Base-by-base conservation (phyloP, 306 rosid species). In the Medicago arabica region DNA sequence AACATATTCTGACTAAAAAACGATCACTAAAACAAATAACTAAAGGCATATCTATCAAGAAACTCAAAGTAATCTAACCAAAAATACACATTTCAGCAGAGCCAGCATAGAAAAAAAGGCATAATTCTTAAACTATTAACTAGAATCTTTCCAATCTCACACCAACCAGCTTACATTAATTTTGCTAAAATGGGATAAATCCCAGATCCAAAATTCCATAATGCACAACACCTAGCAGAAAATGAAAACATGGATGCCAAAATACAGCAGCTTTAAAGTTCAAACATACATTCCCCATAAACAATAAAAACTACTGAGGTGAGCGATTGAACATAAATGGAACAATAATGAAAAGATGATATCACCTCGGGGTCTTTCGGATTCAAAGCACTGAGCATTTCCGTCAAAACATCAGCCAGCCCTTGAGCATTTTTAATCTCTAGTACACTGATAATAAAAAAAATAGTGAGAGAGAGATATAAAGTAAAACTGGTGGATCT, bases 341-440 rank as follows among this genome's bases (percentile, higher is more conserved):
- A 44, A 75, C 34, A 5, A 55, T 38, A 23, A 44, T 17, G 15
- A 34, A 51, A 25, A 54, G 28, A 67, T 62, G 47, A 57, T 41
- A 77, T 74, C 80, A 92, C 99, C 98, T 85, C 84, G 28, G 89
- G 87, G 43, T 82, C 92, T 83, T 87, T 88, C 40, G 90, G 91
- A 85, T 87, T 93, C 91, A 92, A 87, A 21, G 91, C 98, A 68
- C 82, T 81, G 66, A 96, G 97, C 92, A 96, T 96, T 76, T 96
- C 99, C 82, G 82, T 84, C 84, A 96, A 87, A 54, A 96, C 91
- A 86, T 90, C 93, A 46, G 92, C 88, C 60, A 96, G 43, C 69
- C 97, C 99, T 75, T 82, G 81, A 73, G 98, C 97, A 85, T 85
- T 92, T 81, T 85, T 89, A 68, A 96, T 90, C 79, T 96, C 98